Evolutionary conservation across 2,329 filamentous ascomycete genomes (phyloP).

Genomic region (Aspergillus pseudotamarii): DNA sequence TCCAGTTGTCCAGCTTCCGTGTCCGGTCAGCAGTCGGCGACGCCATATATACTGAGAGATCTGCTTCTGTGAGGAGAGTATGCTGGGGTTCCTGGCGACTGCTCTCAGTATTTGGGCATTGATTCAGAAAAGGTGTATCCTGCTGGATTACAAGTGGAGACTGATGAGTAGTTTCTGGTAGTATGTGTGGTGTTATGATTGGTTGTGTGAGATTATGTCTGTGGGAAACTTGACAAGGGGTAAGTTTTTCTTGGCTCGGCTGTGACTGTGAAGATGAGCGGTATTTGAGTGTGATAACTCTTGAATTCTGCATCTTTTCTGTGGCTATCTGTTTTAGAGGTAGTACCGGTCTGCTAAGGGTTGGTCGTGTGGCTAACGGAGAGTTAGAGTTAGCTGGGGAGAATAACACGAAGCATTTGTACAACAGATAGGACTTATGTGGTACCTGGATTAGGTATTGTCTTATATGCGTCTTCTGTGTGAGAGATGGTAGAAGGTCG

Average conservation of each 20-base stretch:
- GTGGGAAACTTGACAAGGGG: not conserved
- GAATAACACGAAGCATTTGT: not conserved
- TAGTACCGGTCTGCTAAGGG: not conserved
- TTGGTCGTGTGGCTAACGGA: not conserved
- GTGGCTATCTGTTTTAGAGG: not conserved
- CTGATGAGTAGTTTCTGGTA: not conserved
- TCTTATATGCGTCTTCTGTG: not conserved
- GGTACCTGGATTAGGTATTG: constrained; percentile 1
- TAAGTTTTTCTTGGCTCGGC: not conserved
- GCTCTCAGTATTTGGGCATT: not conserved
- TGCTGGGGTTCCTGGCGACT: not conserved
- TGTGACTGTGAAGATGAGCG: not conserved
- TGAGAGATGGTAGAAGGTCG: not conserved
- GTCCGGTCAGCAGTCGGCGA: constrained; percentile 36
- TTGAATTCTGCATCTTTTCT: not conserved
- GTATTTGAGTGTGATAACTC: not conserved
- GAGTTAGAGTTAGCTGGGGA: not conserved
- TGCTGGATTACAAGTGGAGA: not conserved
- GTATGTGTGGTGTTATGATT: not conserved
- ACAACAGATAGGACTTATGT: not conserved
- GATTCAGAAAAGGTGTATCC: not conserved
- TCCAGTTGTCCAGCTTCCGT: constrained; percentile 41
- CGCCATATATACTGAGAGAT: constrained; percentile 36
- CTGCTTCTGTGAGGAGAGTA: constrained; percentile 15
- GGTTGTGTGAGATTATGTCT: not conserved